Conservation (phyloP, 208 protist species). For the Leishmania turanica region DNA sequence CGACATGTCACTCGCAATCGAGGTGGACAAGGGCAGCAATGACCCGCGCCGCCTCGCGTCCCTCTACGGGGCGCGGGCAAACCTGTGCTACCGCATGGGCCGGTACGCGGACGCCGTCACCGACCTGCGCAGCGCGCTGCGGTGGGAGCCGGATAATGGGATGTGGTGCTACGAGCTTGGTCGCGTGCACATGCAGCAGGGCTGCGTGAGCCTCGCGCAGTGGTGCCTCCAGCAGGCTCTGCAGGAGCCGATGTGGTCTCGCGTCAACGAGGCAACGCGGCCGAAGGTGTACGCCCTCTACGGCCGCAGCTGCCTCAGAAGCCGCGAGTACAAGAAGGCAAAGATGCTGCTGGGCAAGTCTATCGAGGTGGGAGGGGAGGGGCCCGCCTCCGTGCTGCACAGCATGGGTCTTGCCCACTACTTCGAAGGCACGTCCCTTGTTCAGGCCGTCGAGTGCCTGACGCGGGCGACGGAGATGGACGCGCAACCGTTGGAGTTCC, state of each 20-base stretch:
- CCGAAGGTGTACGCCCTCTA: slow-evolving; percentile 53
- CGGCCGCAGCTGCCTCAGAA: slow-evolving; percentile 47
- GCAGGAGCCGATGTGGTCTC: slow-evolving; percentile 48
- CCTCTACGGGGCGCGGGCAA: slow-evolving; percentile 67
- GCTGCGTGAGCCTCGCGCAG: slow-evolving; percentile 44
- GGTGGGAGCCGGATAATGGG: slow-evolving; percentile 86
- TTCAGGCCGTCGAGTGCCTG: slow-evolving; percentile 59
- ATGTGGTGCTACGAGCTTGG: slow-evolving; percentile 83
- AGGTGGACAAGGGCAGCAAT: slow-evolving; percentile 56
- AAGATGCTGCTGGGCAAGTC: slow-evolving; percentile 49
- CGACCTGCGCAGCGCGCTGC: slow-evolving; percentile 69
- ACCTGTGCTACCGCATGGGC: slow-evolving; percentile 47
- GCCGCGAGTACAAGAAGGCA: slow-evolving; percentile 42
- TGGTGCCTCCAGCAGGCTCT: slow-evolving; percentile 47
- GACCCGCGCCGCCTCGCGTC: slow-evolving; percentile 57
- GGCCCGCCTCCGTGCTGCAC: slow-evolving; percentile 52
- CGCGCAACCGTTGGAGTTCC: slow-evolving; percentile 53
- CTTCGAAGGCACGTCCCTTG: slow-evolving; percentile 52
- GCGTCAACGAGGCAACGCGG: slow-evolving; percentile 33
- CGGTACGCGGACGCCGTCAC: slow-evolving; percentile 53
- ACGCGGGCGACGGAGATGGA: slow-evolving; percentile 68
- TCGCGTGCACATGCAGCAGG: slow-evolving; percentile 45
- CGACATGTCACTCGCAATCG: slow-evolving; percentile 74
- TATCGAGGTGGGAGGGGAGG: slow-evolving; percentile 66
- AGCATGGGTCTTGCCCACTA: slow-evolving; percentile 81